phyloP scores from a whole-genome alignment of 2,329 filamentous ascomycete species.

The Neocucurbitaria cava region DNA sequence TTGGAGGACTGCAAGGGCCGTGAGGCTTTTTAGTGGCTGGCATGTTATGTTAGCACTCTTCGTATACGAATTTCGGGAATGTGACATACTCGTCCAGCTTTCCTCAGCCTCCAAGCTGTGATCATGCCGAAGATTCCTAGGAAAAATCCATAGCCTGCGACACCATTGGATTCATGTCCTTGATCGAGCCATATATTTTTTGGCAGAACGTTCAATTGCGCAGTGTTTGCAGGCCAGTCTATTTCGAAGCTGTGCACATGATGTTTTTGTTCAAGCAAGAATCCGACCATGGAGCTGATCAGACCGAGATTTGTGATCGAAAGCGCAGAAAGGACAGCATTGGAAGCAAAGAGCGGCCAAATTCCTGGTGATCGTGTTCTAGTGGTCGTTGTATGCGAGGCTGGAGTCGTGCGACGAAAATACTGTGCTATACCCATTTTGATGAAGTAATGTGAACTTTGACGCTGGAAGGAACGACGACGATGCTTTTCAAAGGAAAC shows the following conservation, averaged over 20 bases:
- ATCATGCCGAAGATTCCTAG: conserved; percentile 38
- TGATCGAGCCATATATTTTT: conserved; percentile 39
- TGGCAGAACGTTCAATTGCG: conserved; percentile 32
- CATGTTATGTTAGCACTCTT: conserved; percentile 1
- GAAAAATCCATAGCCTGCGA: conserved; percentile 43
- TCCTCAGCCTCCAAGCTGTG: conserved; percentile 35
- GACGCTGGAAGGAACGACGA: not conserved
- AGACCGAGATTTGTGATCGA: conserved; percentile 40
- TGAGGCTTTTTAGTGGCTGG: conserved; percentile 39
- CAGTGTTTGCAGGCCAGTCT: conserved; percentile 28
- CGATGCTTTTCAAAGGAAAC: not conserved
- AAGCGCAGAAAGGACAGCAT: conserved; percentile 33
- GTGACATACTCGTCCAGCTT: conserved; percentile 9
- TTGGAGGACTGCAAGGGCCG: conserved; percentile 45
- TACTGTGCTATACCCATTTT: conserved; percentile 14
- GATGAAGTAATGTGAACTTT: not conserved
- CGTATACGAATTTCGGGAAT: not conserved
- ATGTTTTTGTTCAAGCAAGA: conserved; percentile 38
- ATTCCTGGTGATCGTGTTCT: conserved; percentile 5
- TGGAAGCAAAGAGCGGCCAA: conserved; percentile 30
- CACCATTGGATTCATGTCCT: conserved; percentile 38
- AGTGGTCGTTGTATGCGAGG: conserved; percentile 9
- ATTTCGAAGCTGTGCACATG: conserved; percentile 30
- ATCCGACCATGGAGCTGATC: conserved; percentile 44
- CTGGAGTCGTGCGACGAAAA: conserved; percentile 5